Conservation (phyloP, 257 asterid species). For the Primulina tabacum region DNA sequence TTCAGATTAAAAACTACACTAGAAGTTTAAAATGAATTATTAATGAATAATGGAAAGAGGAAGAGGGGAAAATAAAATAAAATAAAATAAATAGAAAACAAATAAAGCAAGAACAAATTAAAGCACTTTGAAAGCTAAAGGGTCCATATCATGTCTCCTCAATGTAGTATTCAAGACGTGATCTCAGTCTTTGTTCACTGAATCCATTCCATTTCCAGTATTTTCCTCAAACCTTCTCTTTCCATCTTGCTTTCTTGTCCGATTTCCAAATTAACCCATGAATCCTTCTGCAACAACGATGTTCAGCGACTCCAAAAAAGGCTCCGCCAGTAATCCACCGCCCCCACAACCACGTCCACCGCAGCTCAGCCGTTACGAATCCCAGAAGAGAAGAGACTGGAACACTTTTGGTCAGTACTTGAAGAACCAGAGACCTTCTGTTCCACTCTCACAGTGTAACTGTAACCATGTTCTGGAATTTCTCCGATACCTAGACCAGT, state of each 20-base stretch:
- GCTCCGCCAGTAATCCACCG: constrained; percentile 22
- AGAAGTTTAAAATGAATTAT: too few species aligned
- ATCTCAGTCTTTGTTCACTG: constrained; percentile 41
- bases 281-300: constrained; percentile 27
- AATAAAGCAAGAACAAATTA: constrained; percentile 27
- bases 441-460: constrained; percentile 31
- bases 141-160: constrained; percentile 52
- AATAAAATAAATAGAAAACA: background rate
- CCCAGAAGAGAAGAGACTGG: constrained; percentile 46
- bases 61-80: too few species aligned
- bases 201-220: constrained; percentile 18
- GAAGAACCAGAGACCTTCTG: constrained; percentile 41
- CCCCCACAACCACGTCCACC: constrained; percentile 16
- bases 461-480: constrained; percentile 45
- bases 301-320: constrained; percentile 8
- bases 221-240: background rate
- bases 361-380: constrained; percentile 47
- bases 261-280: constrained; percentile 27
- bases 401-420: constrained; percentile 49
- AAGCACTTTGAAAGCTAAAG: constrained; percentile 23
- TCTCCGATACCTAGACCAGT: constrained; percentile 48
- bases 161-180: constrained; percentile 29
- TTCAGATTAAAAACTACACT: too few species aligned
- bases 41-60: too few species aligned
- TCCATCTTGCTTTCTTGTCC: background rate